Conservation (phyloP, 495 filamentous ascomycete genomes). For the Neurospora sp. region DNA sequence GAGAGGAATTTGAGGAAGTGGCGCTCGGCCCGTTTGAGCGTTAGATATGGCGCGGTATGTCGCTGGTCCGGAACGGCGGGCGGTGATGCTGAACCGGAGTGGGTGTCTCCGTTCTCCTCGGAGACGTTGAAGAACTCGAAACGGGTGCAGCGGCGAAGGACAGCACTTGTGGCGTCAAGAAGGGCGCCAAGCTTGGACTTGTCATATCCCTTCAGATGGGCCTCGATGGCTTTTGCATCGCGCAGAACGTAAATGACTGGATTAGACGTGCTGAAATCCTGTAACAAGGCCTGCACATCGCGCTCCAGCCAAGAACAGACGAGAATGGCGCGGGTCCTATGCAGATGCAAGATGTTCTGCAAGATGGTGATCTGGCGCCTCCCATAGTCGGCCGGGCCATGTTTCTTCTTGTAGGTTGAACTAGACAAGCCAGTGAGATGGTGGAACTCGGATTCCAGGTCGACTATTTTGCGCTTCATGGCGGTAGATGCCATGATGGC, state of each 20-base stretch:
- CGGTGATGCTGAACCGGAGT: conserved; percentile 3
- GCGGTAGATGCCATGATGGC: conserved; percentile 57
- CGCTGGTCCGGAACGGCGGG: conserved; percentile 30
- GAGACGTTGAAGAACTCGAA: conserved; percentile 66
- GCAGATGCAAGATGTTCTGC: conserved; percentile 48
- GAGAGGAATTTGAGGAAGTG: conserved; percentile 62
- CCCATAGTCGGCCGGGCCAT: conserved; percentile 47
- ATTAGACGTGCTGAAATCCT: conserved; percentile 44
- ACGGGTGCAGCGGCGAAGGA: conserved; percentile 54
- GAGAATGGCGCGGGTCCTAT: conserved; percentile 51
- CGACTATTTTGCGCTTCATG: conserved; percentile 52
- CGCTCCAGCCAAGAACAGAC: conserved; percentile 50
- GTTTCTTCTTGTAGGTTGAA: conserved; percentile 46
- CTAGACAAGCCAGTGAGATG: conserved; percentile 48
- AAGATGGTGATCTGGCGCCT: conserved; percentile 46
- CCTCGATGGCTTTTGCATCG: conserved; percentile 50
- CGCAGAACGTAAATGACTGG: conserved; percentile 59
- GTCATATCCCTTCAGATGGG: conserved; percentile 44
- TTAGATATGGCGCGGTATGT: conserved; percentile 50
- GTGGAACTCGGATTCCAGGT: conserved; percentile 53
- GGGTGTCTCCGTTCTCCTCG: conserved; percentile 15
- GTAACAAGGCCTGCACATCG: conserved; percentile 44
- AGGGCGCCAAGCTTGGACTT: conserved; percentile 38
- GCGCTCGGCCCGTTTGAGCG: conserved; percentile 60
- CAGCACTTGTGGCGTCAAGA: conserved; percentile 36